phyloP scores from a whole-genome alignment of 306 rosid species.

The Oxytropis ochrocephala region DNA sequence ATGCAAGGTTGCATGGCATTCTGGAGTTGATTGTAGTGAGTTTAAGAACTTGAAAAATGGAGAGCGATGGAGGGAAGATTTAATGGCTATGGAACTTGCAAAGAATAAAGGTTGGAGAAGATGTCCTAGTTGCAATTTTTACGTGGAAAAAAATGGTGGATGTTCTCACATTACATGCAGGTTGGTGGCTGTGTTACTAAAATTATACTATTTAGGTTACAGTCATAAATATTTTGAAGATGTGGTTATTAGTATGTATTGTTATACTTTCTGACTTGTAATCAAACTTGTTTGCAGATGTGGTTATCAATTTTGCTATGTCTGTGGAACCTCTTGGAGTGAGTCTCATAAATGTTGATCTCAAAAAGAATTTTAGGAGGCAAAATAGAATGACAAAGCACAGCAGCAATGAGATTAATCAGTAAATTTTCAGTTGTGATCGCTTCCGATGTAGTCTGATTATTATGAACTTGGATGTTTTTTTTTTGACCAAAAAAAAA shows the following conservation, averaged over 20 bases:
- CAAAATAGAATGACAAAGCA: too few species aligned
- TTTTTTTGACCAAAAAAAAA: too few species aligned
- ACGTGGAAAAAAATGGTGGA: slow-evolving; percentile 41
- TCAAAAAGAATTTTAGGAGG: background rate
- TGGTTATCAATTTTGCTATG: slow-evolving; percentile 33
- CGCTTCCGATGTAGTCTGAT: too few species aligned
- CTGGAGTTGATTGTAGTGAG: slow-evolving; percentile 30
- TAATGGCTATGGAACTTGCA: slow-evolving; percentile 41
- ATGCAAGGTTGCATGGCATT: slow-evolving; percentile 61
- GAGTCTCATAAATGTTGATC: background rate
- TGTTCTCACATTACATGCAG: slow-evolving; percentile 55
- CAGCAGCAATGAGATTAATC: too few species aligned
- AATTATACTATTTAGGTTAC: too few species aligned
- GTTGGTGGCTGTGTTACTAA: slow-evolving; percentile 7
- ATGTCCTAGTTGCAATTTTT: slow-evolving; percentile 43
- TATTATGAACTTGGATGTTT: too few species aligned
- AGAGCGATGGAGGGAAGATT: slow-evolving; percentile 38
- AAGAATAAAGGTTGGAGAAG: slow-evolving; percentile 40
- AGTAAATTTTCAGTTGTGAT: too few species aligned
- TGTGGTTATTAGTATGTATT: too few species aligned
- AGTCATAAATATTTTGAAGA: too few species aligned
- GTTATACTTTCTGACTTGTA: background rate
- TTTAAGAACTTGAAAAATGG: slow-evolving; percentile 22
- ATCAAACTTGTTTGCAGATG: slow-evolving; percentile 27
- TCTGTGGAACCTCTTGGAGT: slow-evolving; percentile 34